These are phyloP conservation scores for Claviceps africana DNA, from an alignment of 2,329 filamentous ascomycete species.

Conservation along the genomic window DNA sequence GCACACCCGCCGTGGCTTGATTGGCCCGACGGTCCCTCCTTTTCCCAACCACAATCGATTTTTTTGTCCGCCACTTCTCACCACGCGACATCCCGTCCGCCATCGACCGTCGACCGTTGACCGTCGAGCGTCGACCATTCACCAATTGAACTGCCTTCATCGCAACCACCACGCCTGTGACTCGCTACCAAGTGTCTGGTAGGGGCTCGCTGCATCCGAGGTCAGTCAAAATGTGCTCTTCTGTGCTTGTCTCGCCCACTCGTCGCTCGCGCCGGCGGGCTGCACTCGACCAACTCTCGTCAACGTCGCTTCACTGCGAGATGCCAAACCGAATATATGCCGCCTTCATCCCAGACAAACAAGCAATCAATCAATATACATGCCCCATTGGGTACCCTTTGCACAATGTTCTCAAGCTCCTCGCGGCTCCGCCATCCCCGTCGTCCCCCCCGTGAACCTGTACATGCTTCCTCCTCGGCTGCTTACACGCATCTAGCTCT, in stretches of 20 bases:
- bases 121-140: neutral
- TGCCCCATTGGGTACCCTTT: neutral
- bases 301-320: neutral
- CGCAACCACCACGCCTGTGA: neutral
- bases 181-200: neutral
- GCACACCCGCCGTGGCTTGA: neutral
- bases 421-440: neutral
- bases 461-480: neutral
- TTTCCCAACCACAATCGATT: constrained; percentile 4
- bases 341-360: neutral
- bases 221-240: neutral
- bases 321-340: neutral
- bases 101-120: neutral
- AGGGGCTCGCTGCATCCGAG: neutral
- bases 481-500: constrained; percentile 4
- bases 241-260: neutral
- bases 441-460: neutral
- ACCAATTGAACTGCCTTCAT: neutral
- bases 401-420: neutral
- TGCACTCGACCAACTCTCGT: neutral
- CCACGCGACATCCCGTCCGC: neutral
- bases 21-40: constrained; percentile 6
- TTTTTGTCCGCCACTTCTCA: constrained; percentile 5
- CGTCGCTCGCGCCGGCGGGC: neutral
- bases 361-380: too few species aligned